A percentile compares a stretch with the other conserved stretches of the same genome.
Evolutionary conservation across 352 stramenopile genomes (phyloP).

Genomic region (Globisporangium megalacanthum): DNA sequence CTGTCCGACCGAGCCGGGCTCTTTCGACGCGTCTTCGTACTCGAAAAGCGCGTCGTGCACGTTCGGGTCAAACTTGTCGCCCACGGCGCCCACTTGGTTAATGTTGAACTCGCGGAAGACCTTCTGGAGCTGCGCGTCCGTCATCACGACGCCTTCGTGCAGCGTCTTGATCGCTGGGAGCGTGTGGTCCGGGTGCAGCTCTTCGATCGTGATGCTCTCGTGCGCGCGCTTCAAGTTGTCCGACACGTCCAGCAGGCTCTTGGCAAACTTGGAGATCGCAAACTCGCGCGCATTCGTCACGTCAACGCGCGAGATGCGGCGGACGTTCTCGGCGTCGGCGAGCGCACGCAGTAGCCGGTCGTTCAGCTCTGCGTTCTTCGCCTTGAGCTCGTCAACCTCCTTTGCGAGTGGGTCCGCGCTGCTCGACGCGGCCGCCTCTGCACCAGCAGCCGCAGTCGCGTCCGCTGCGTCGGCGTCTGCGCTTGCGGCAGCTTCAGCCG

Average conservation of each 20-base stretch:
- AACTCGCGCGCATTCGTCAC: constrained; percentile 93
- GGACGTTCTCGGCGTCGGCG: constrained; percentile 98
- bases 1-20: constrained; percentile 91
- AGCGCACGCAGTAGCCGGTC: constrained; percentile 87
- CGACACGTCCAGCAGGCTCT: constrained; percentile 95
- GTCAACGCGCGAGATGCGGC: constrained; percentile 91
- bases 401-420: constrained; percentile 42
- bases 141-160: constrained; percentile 93
- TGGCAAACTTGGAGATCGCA: constrained; percentile 96
- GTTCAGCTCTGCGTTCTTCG: constrained; percentile 77
- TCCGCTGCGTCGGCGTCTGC: constrained; percentile 11
- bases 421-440: background rate
- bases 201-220: constrained; percentile 76
- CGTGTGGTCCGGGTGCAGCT: constrained; percentile 64
- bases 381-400: constrained; percentile 65
- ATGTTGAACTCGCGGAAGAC: constrained; percentile 93
- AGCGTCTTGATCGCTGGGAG: constrained; percentile 65
- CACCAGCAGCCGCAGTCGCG: background rate
- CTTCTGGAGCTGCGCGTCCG: constrained; percentile 93
- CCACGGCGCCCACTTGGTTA: constrained; percentile 87
- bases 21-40: constrained; percentile 90
- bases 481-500: constrained; percentile 14
- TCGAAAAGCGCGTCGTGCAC: constrained; percentile 98
- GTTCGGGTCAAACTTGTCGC: constrained; percentile 98
- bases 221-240: constrained; percentile 97